A percentile compares a stretch with the other conserved stretches of the same genome.
These are phyloP conservation scores for Penicillium diatomitis DNA, from an alignment of 495 filamentous ascomycete genomes.

Conservation along the genomic window DNA sequence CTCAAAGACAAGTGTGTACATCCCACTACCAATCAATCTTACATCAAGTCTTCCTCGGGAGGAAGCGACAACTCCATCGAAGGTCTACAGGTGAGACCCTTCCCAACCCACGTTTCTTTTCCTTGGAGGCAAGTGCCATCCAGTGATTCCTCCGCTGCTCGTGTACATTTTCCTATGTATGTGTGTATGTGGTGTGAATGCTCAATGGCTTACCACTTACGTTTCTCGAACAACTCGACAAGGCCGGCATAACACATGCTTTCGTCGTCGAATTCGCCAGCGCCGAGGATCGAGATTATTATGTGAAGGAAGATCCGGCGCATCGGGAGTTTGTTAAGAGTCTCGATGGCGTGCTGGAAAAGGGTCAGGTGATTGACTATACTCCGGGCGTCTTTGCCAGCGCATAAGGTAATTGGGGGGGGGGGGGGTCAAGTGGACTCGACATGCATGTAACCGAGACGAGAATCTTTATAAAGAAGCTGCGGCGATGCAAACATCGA, in stretches of 20 bases:
- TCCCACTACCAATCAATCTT: constrained; percentile 30
- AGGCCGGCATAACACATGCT: constrained; percentile 33
- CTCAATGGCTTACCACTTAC: no score
- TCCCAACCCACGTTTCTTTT: not conserved
- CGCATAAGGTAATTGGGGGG: not conserved
- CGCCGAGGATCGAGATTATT: constrained; percentile 34
- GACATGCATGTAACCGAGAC: no score
- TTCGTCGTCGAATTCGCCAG: constrained; percentile 35
- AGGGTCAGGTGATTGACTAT: constrained; percentile 36
- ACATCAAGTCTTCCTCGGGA: constrained; percentile 47
- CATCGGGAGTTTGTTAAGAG: constrained; percentile 29
- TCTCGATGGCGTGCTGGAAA: constrained; percentile 25
- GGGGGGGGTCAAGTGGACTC: no score
- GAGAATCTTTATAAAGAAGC: no score
- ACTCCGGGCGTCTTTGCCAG: constrained; percentile 17
- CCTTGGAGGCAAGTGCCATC: no score
- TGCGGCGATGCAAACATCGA: no score
- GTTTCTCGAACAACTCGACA: not conserved
- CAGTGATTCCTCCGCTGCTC: no score
- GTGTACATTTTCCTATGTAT: no score
- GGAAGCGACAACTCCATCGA: constrained; percentile 58
- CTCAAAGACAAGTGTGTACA: constrained; percentile 36
- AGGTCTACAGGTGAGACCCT: constrained; percentile 45
- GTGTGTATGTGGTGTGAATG: no score
- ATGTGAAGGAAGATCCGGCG: constrained; percentile 30